Conservation (phyloP, 2,329 filamentous ascomycete species). For the Teratosphaeria viscida region DNA sequence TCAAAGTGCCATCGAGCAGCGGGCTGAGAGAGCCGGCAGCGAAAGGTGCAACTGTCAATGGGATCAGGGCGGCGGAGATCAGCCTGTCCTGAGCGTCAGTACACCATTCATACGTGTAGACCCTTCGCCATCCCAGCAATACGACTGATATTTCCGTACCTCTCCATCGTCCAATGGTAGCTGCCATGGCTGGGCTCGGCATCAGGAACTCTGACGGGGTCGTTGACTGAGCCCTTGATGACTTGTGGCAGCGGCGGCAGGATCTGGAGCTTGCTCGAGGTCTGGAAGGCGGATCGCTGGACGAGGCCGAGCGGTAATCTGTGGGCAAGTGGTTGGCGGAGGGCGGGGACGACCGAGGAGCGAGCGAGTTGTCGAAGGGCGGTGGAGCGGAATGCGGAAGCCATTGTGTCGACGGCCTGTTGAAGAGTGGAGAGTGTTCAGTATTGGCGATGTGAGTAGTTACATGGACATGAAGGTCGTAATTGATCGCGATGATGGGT, state of each 20-base stretch:
- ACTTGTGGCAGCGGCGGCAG: constrained; percentile 67
- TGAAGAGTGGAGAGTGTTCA: background rate
- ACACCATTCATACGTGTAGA: background rate
- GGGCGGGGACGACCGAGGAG: constrained; percentile 25
- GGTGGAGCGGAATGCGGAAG: constrained; percentile 41
- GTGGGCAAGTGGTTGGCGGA: constrained; percentile 21
- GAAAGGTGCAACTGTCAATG: constrained; percentile 82
- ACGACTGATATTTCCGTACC: constrained; percentile 30
- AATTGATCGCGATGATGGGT: background rate
- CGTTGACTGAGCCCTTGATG: constrained; percentile 57
- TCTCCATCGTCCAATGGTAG: constrained; percentile 98
- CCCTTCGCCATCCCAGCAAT: background rate
- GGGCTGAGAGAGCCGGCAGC: constrained; percentile 87
- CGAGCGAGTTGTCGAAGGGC: constrained; percentile 29
- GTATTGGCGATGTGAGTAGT: background rate
- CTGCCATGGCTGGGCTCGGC: constrained; percentile 73
- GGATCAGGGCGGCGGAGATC: constrained; percentile 70
- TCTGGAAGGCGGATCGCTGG: constrained; percentile 71
- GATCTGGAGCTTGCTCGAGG: constrained; percentile 62
- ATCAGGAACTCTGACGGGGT: constrained; percentile 64
- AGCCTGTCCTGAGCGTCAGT: constrained; percentile 39
- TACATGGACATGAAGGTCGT: background rate
- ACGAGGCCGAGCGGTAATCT: constrained; percentile 28
- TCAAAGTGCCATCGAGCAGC: constrained; percentile 73
- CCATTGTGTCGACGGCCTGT: constrained; percentile 30